Base-by-base conservation (phyloP, 768 basidiomycete species). In the Kondoa malvinella region DNA sequence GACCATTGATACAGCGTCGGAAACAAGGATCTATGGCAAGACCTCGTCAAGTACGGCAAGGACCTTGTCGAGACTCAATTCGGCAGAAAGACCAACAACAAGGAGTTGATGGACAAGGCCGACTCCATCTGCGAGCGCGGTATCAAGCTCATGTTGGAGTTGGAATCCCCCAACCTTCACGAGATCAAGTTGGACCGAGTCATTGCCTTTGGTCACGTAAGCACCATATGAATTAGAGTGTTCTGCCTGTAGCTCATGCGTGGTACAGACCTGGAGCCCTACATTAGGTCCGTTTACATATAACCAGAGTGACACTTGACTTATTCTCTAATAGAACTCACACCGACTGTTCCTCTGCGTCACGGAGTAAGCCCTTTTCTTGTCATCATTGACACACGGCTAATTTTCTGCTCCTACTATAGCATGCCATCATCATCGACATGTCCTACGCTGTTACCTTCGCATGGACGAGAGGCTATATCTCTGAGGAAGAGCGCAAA, bases 371-470 rank as follows among this genome's bases (percentile, higher is more conserved):
- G n/a, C n/a, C n/a, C n/a, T n/a, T n/a, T 21, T n/a, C 77, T 77
- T 68, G 76, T 76, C 67, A 76, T 77, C 71, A 73, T 67, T 56
- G 71, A 68, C 34, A 64, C 68, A 69, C 32, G 26, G 12, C 32
- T 56, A 29, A 27, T 60, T 27, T 33, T 21, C 17, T n/a, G n/a
- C n/a, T n/a, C n/a, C n/a, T n/a, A n/a, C n/a, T n/a, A n/a, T n/a
- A n/a, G 21, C 29, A 26, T 32, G 56, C 56, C 30, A 65, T 65
- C 40, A 65, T 57, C 73, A 77, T 77, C 71, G 77, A 78, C 74
- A 78, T 78, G 77, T 76, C 76, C 14, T 78, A 77, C 74, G 77
- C 76, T 50, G 75, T 75, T 59, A 78, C 77, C 33, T 74, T 78
- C 34, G 76, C 76, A 21, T 76, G 75, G 75, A 72, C 73, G 30